Base-by-base conservation (phyloP, 176 grass and related monocot species). In the Pontederia crassipes region DNA sequence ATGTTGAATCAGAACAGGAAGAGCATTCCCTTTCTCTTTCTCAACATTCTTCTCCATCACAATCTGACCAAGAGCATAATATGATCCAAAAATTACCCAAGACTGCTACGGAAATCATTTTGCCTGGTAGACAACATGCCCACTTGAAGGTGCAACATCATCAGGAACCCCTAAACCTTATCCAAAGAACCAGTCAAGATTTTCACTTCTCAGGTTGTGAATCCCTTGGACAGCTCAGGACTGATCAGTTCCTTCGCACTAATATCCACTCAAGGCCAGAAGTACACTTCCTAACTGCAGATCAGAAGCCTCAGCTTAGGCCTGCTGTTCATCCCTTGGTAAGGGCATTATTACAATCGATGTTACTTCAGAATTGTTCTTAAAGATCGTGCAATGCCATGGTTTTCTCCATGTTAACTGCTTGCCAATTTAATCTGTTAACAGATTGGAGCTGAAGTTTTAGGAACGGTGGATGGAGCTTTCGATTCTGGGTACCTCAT, bases 401-500 rank as follows among this genome's bases (percentile, higher is more conserved):
- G 58, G 35, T 46, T 56, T 32, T 28, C 51, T 53, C 12, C 57
- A 62, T 27, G 2, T n/a, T 17, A n/a, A 46, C 48, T 53, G 16
- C 49, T 12, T 51, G 12, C 28, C 46, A 10, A 45, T 51, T 26
- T 7, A 49, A 0, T 13, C 8, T 20, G 1, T 68, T 55, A 79
- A 67, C 67, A 98, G 93, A 92, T 98, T 65, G 93, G 93, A 7
- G 74, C 84, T 0, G 93, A 98, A 59, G 88, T 98, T 71, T 84
- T 66, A 40, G 93, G 93, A 64, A 79, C 79, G 0, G 55, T 98
- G 2, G 93, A 98, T 58, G 93, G 93, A 63, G 93, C 84, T 56
- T 98, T 98, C 1, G 93, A 98, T 48, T 98, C 93, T 0, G 93
- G 93, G 17, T 98, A 88, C 64, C 87, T 98, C 52, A 86, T 89